Base-by-base conservation (phyloP, 176 grass and related monocot species). In the Neostapfia colusana region DNA sequence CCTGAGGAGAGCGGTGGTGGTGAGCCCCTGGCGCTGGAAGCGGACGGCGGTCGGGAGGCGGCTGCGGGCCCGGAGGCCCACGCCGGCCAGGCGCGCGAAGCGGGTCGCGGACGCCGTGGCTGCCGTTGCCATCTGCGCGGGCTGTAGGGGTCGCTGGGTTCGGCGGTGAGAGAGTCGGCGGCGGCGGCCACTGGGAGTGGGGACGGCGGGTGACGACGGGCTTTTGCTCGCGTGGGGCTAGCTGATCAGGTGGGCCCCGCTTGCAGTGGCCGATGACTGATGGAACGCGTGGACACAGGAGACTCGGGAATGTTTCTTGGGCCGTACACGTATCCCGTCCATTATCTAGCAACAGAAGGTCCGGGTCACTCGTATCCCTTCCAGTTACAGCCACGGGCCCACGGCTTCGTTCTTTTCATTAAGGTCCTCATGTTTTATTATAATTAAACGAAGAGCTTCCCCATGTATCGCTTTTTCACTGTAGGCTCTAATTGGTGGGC, bases 91-190 rank as follows among this genome's bases (percentile, higher is more conserved):
- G 67, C 73, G 61, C 35, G 84, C 82, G 72, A 93, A 87, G 44
- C 85, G 77, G 25, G 69, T 85, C 0, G 84, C 85, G 35, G 88
- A 97, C 8, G 87, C 84, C 36, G 90, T 85, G 2, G 88, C 88
- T 44, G 84, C 90, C 71, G 79, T 91, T 9, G 90, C 88, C 88
- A 93, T 91, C 50, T 31, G 38, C 55, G n/a, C 2, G 57, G 18
- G 63, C 8, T 63, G 17, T 21, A 55, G 63, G 63, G 23, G 18
- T 43, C 64, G 65, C 48, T 8, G 69, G 64, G 36, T 34, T 55
- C 35, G 41, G 67, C 31, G 40, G 41, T 0, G 41, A 37, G 25
- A 16, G 18, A 6, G 82, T 31, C 31, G 2, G 69, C 11, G 60
- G 75, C 62, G 68, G 81, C 70, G 81, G 81, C 58, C 55, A 80